Evolutionary conservation across 1,284 basidiomycete genomes (phyloP), one percentile per base, ranked within the genome.

Genomic region (Pseudozyma hubeiensis): DNA sequence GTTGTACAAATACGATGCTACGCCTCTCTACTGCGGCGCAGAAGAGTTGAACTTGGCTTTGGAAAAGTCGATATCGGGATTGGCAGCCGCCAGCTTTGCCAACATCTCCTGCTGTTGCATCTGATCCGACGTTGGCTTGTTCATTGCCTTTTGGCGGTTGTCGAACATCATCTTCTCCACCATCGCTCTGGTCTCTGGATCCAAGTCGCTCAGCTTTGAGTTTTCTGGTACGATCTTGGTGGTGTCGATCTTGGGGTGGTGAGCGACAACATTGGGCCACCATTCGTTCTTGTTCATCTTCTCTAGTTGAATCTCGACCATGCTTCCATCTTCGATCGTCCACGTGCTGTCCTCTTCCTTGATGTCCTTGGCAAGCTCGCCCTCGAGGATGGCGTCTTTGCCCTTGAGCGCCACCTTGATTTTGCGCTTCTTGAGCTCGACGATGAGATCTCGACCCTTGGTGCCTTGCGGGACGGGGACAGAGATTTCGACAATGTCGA

Each of bases 121-220:
- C 59, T 81, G 73, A 51, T 86, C 85, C 3, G 85, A 84, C 0
- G 84, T 85, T 8, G 85, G 96, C 81, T 93, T 93, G 69, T 95
- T 95, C 89, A 97, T 90, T 91, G 95, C 93, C 88, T 94, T 97
- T 85, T 98, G 96, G 81, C 94, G 92, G 81, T 98, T 97, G 85
- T 99, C 97, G 79, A 94, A 97, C 96, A 99, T 99, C 97, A 99
- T 99, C 87, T 99, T 99, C 86, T 99, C 97, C 0, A 99, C 97
- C 93, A 99, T 93, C 0, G 93, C 93, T 77, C 96, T 90, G 3
- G 93, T 94, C 84, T 95, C 93, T 19, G 91, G 92, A 80, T 99
- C 97, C 34, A 99, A 88, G 80, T 99, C 97, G 81, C 93, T 93
- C 57, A 99, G 88, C 84, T 97, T 97, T 80, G 94, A 95, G 84